phyloP scores from a whole-genome alignment of 2,329 filamentous ascomycete species.

The Coleophoma eucalyptorum region DNA sequence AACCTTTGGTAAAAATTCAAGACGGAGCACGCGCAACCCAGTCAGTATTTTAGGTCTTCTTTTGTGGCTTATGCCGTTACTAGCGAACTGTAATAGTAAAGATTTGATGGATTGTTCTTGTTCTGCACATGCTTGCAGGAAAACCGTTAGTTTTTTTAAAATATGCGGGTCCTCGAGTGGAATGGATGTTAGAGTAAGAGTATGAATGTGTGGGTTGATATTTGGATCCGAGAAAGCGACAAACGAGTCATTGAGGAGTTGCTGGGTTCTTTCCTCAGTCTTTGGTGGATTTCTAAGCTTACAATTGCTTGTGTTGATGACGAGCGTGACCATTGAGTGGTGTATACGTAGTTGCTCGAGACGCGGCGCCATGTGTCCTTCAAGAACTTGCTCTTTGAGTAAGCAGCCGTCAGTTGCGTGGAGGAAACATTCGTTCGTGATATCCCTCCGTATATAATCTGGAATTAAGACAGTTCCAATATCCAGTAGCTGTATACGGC shows the following conservation, averaged over 20 bases:
- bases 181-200: conserved; percentile 49
- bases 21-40: conserved; percentile 48
- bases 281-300: not conserved
- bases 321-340: conserved; percentile 55
- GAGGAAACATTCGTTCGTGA: too few relatives aligned
- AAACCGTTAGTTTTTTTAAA: conserved; percentile 40
- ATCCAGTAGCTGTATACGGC: conserved; percentile 49
- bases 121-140: conserved; percentile 40
- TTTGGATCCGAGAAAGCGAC: conserved; percentile 40
- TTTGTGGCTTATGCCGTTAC: conserved; percentile 11
- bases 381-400: conserved; percentile 39
- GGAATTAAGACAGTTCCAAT: conserved; percentile 36
- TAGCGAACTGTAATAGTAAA: conserved; percentile 12
- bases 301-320: conserved; percentile 34
- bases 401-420: not conserved
- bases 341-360: conserved; percentile 51
- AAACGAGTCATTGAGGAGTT: conserved; percentile 32
- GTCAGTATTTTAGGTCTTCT: conserved; percentile 39
- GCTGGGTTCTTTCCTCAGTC: not conserved
- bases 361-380: conserved; percentile 27
- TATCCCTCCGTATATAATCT: not conserved
- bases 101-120: conserved; percentile 45
- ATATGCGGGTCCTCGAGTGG: conserved; percentile 48
- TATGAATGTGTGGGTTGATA: conserved; percentile 50
- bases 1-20: conserved; percentile 40